Evolutionary conservation across 2,329 filamentous ascomycete species (phyloP), one percentile per base, ranked within the genome.

Genomic region (Beauveria pseudobassiana): DNA sequence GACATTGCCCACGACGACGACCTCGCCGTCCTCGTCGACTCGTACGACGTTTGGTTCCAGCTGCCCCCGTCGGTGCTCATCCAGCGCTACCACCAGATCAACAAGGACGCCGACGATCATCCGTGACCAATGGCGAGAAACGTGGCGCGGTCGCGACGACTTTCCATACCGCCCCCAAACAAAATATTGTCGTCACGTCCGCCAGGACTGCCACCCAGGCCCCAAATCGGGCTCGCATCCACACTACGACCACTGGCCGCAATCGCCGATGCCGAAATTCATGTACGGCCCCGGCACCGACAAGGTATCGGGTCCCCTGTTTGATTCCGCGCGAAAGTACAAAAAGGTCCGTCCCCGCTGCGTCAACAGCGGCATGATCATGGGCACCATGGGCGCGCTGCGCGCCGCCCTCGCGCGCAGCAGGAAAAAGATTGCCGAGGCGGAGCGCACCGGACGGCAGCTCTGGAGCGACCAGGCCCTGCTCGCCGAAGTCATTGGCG

Each of bases 41-140:
- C 73, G 0, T 72, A 76, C 63, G 73, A 76, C 48, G 65, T 73
- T 43, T 76, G 74, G 74, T 76, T 76, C 48, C 74, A 76, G 56
- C 69, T 76, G 0, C 74, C 74, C 0, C 72, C 74, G 0, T 72
- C 72, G 5, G 73, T 75, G 1, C 68, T 76, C 2, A 69, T 76
- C 5, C 62, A 73, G 45, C 70, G 74, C 8, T 76, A 71, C 59
- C 74, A 75, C 55, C 66, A 67, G 16, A 65, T 75, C 26, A 75
- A 75, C 62, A 64, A 64, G 5, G 69, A 74, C 45, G 73, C 74
- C 14, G 68, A 75, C n/a, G n/a, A n/a, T n/a, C 8, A 42, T 67
- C 2, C 66, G 61, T 2, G 57, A 63, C 2, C 57, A 69, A 4
- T 74, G 73, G 74, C 28, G 55, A 7, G 51, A 61, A 0, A 52